Evolutionary conservation across 768 basidiomycete genomes (phyloP).

Genomic region (Galerina marginata): DNA sequence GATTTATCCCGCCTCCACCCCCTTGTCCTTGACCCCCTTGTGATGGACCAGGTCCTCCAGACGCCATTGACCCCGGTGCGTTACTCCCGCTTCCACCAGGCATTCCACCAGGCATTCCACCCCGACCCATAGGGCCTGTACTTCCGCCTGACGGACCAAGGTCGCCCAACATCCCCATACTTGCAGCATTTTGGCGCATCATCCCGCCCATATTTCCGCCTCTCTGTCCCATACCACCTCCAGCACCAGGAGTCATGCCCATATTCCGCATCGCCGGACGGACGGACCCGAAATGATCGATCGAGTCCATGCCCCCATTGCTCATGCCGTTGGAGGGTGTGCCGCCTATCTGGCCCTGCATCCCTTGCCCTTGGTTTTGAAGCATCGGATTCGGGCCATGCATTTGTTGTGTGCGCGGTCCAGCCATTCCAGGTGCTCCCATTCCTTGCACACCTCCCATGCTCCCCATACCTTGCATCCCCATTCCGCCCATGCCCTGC

Average conservation of each 20-base stretch:
- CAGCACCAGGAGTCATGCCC: conserved; percentile 11
- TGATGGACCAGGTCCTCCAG: background rate
- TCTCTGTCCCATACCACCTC: conserved; percentile 6
- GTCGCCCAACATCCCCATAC: background rate
- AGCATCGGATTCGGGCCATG: conserved; percentile 7
- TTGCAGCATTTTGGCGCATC: background rate
- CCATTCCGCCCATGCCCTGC: background rate
- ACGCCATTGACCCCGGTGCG: background rate
- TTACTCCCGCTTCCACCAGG: background rate
- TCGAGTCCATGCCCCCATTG: conserved; percentile 6
- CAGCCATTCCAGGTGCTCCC: conserved; percentile 20
- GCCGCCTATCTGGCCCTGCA: conserved; percentile 6
- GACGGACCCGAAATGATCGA: background rate
- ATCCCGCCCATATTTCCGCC: background rate
- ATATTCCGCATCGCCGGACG: conserved; percentile 9
- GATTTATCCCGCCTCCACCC: background rate
- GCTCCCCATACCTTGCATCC: conserved; percentile 12
- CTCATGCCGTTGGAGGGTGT: conserved; percentile 5
- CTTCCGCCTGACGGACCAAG: background rate
- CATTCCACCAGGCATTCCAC: background rate
- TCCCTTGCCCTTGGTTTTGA: conserved; percentile 3
- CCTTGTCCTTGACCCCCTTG: conserved; percentile 3
- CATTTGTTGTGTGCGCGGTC: conserved; percentile 13
- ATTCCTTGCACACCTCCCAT: conserved; percentile 13
- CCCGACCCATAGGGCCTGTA: background rate